A percentile compares a stretch with the other conserved stretches of the same genome.
Evolutionary conservation across 2,329 filamentous ascomycete species (phyloP).

Genomic region (Leptographium wingfieldii): DNA sequence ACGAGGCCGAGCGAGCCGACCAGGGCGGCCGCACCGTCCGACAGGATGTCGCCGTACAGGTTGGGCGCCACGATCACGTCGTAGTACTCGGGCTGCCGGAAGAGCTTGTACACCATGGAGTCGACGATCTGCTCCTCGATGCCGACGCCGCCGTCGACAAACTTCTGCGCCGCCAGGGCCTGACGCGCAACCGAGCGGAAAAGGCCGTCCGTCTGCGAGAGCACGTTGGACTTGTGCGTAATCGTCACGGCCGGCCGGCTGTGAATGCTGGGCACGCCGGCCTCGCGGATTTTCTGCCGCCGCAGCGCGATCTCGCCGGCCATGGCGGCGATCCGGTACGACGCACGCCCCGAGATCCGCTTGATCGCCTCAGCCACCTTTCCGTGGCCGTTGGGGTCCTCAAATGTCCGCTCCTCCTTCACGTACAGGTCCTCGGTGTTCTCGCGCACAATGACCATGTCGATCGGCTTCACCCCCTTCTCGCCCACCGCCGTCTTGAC

Average conservation of each 20-base stretch:
- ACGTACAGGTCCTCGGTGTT: constrained; percentile 99
- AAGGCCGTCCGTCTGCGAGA: constrained; percentile 90
- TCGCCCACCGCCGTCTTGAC: constrained; percentile 70
- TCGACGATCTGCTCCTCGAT: constrained; percentile 98
- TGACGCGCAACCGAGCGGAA: constrained; percentile 72
- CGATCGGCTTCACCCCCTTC: constrained; percentile 57
- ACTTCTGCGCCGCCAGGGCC: constrained; percentile 55
- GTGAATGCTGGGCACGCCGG: constrained; percentile 47
- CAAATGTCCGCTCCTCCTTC: constrained; percentile 83
- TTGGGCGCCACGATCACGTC: constrained; percentile 97
- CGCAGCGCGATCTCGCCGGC: constrained; percentile 89
- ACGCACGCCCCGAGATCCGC: constrained; percentile 81
- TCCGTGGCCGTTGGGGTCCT: constrained; percentile 40
- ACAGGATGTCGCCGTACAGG: constrained; percentile 93
- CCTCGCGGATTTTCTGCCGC: constrained; percentile 63
- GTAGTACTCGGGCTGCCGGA: constrained; percentile 89
- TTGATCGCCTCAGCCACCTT: constrained; percentile 97
- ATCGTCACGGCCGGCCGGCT: constrained; percentile 71
- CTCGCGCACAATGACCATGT: constrained; percentile 96
- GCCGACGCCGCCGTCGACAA: constrained; percentile 37
- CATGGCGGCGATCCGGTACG: constrained; percentile 77
- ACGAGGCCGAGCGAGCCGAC: constrained; percentile 88
- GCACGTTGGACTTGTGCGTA: constrained; percentile 96
- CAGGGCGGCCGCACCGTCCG: constrained; percentile 86
- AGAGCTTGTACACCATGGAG: constrained; percentile 99